These are phyloP conservation scores for Mortierella alpina DNA, from an alignment of 192 early-diverging fungal species.

Conservation along the genomic window DNA sequence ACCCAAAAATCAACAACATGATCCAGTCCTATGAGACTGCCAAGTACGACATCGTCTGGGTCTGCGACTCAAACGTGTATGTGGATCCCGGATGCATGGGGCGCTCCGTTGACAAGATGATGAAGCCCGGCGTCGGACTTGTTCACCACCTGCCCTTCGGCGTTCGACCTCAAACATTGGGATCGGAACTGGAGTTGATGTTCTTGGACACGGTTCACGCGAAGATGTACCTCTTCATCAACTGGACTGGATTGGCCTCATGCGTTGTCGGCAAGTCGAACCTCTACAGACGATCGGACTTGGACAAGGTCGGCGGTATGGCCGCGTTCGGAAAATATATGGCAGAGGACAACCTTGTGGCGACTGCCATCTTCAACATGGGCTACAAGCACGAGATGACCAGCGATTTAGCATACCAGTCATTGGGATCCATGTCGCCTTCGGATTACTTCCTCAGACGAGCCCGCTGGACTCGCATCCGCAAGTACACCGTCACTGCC, in stretches of 20 bases:
- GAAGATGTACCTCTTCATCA: constrained; percentile 96
- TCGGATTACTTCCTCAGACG: constrained; percentile 85
- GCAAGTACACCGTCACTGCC: constrained; percentile 91
- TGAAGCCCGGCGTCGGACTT: constrained; percentile 81
- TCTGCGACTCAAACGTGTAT: constrained; percentile 92
- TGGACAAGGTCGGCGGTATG: constrained; percentile 86
- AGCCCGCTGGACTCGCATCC: constrained; percentile 92
- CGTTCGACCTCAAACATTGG: constrained; percentile 75
- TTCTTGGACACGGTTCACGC: constrained; percentile 94
- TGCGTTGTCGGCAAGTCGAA: constrained; percentile 97
- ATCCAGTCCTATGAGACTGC: constrained; percentile 81
- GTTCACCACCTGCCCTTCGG: constrained; percentile 96
- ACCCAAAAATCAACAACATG: constrained; percentile 98
- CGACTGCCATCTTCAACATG: constrained; percentile 81
- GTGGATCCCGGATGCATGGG: constrained; percentile 81
- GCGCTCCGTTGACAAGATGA: constrained; percentile 84
- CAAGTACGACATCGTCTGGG: constrained; percentile 93
- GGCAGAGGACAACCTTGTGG: constrained; percentile 97
- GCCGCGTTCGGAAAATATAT: constrained; percentile 89
- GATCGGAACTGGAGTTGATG: constrained; percentile 85
- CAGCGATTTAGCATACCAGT: constrained; percentile 87
- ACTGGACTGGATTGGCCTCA: constrained; percentile 82
- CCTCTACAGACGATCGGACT: constrained; percentile 85
- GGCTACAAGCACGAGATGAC: constrained; percentile 89
- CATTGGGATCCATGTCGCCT: constrained; percentile 78